These are phyloP conservation scores for Ganoderma lingzhi DNA, from an alignment of 1,284 basidiomycete species.

Conservation along the genomic window DNA sequence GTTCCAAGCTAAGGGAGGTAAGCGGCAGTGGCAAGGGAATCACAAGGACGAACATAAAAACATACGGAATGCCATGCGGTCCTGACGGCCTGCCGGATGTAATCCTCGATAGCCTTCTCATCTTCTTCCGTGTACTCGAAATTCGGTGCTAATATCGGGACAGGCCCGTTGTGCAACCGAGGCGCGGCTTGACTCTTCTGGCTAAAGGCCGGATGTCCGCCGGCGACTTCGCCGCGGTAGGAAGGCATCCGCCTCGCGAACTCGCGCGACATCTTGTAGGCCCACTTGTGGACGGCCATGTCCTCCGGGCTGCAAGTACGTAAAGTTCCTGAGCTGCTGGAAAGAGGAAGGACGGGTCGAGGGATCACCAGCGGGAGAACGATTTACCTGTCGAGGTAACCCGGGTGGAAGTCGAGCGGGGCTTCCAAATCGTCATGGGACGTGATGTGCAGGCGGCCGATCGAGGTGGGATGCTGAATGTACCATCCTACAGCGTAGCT, in stretches of 20 bases:
- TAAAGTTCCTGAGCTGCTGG: background rate
- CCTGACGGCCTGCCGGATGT: slow-evolving; percentile 47
- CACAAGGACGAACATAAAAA: background rate
- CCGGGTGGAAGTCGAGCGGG: slow-evolving; percentile 35
- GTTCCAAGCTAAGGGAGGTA: slow-evolving; percentile 30
- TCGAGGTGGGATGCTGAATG: slow-evolving; percentile 34
- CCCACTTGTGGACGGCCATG: slow-evolving; percentile 51
- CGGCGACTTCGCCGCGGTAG: slow-evolving; percentile 45
- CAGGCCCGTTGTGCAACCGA: slow-evolving; percentile 21
- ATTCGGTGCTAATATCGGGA: slow-evolving; percentile 41
- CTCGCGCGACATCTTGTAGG: slow-evolving; percentile 47
- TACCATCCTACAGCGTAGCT: slow-evolving; percentile 45
- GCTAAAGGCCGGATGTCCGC: slow-evolving; percentile 43
- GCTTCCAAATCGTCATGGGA: slow-evolving; percentile 28
- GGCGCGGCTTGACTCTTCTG: slow-evolving; percentile 27
- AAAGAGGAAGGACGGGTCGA: too few species aligned
- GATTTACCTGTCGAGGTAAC: slow-evolving; percentile 31
- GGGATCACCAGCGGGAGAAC: background rate
- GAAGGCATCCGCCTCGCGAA: slow-evolving; percentile 44
- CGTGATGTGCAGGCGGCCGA: slow-evolving; percentile 34
- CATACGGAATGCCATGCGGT: slow-evolving; percentile 41
- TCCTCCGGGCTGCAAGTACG: slow-evolving; percentile 31
- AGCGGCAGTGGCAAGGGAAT: background rate
- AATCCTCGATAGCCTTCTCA: slow-evolving; percentile 70
- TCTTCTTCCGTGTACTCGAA: slow-evolving; percentile 68